Conservation (phyloP, 176 grass and related monocot genomes). For the sorghum (Sorghum bicolor) region DNA sequence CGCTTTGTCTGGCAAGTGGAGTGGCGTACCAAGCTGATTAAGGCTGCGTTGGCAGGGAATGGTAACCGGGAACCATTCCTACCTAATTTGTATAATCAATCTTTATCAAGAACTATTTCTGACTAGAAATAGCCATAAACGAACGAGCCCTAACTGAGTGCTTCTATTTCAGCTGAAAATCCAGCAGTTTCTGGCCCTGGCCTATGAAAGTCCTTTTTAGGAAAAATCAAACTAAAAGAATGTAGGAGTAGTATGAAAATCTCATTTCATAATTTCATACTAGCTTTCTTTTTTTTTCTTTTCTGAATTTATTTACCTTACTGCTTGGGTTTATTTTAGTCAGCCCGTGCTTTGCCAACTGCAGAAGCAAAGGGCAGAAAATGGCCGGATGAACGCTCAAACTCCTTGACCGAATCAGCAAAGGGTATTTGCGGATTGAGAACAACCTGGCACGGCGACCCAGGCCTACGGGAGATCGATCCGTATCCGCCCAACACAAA, state of each 20-base stretch:
- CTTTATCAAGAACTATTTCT: too few relatives aligned
- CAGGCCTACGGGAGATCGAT: neutral
- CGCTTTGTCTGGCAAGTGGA: neutral
- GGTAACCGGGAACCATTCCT: too few relatives aligned
- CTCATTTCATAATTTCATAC: neutral
- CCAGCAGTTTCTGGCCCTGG: neutral
- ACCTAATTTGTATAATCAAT: too few relatives aligned
- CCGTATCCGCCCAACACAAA: neutral
- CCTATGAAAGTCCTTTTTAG: neutral
- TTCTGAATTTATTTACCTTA: too few relatives aligned
- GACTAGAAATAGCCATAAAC: too few relatives aligned
- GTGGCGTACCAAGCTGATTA: neutral
- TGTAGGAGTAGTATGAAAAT: neutral
- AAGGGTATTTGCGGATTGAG: neutral
- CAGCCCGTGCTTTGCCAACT: neutral
- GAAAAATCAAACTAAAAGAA: neutral
- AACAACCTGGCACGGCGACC: neutral
- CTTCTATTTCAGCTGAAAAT: too few relatives aligned
- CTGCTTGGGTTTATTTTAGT: neutral
- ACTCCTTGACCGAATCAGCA: conserved; percentile 10
- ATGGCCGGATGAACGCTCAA: neutral
- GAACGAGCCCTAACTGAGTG: too few relatives aligned
- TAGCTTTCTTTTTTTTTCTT: neutral
- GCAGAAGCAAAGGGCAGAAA: conserved; percentile 13
- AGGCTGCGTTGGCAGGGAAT: too few relatives aligned